These are phyloP conservation scores for Malus hybrid DNA, from an alignment of 331 rosid species.

Conservation along the genomic window DNA sequence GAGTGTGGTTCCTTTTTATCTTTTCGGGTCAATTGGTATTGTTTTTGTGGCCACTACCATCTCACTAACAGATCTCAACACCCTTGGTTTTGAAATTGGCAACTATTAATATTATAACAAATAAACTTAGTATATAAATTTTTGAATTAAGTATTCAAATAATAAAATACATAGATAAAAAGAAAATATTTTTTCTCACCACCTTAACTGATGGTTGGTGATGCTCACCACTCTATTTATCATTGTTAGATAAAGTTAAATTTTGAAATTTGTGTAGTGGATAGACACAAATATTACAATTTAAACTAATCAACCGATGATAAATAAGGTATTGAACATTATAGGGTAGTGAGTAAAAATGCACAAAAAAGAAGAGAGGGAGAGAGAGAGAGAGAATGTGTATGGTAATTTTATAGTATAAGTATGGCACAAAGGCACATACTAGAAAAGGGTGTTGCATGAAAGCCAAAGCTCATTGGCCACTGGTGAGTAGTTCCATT, in stretches of 20 bases:
- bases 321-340: too few relatives aligned
- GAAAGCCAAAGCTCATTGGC: slow-evolving; percentile 42
- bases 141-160: background rate
- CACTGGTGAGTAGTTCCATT: slow-evolving; percentile 36
- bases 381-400: background rate
- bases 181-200: too few relatives aligned
- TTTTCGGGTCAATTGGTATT: background rate
- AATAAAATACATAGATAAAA: too few relatives aligned
- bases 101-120: background rate
- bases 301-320: too few relatives aligned
- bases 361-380: too few relatives aligned
- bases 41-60: slow-evolving; percentile 11
- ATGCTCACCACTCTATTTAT: too few relatives aligned
- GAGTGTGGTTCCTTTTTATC: background rate
- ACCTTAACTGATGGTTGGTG: too few relatives aligned
- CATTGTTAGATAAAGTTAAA: too few relatives aligned
- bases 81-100: slow-evolving; percentile 8
- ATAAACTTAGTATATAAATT: too few relatives aligned
- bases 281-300: too few relatives aligned
- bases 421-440: slow-evolving; percentile 4
- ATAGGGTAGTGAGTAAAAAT: too few relatives aligned
- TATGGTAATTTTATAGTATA: background rate
- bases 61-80: background rate
- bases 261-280: too few relatives aligned
- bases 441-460: slow-evolving; percentile 30